Conservation (phyloP, 2,329 filamentous ascomycete species). For the Xylaria sp. region DNA sequence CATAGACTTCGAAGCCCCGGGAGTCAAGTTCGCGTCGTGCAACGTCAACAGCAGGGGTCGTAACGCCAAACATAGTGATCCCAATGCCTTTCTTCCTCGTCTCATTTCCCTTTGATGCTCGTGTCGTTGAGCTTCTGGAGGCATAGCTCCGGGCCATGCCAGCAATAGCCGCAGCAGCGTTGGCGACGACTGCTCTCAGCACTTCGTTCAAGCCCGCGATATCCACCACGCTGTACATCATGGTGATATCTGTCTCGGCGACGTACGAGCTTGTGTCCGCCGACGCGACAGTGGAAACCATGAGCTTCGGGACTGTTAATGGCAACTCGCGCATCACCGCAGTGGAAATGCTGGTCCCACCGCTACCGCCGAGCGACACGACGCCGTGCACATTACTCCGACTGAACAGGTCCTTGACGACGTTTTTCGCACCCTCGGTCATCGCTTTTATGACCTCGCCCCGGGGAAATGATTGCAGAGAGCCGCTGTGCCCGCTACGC, state of each 20-base stretch:
- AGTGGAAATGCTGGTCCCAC: conserved; percentile 70
- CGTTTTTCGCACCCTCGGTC: conserved; percentile 58
- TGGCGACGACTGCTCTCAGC: conserved; percentile 66
- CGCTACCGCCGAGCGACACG: conserved; percentile 70
- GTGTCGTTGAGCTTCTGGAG: conserved; percentile 20
- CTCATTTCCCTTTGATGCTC: conserved; percentile 36
- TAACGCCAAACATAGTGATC: conserved; percentile 81
- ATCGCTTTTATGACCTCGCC: conserved; percentile 67
- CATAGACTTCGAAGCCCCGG: conserved; percentile 65
- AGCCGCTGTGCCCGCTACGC: conserved; percentile 52
- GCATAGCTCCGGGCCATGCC: conserved; percentile 66
- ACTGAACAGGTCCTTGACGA: conserved; percentile 55
- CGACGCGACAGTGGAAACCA: conserved; percentile 76
- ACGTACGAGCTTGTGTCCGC: conserved; percentile 73
- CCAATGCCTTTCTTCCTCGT: conserved; percentile 61
- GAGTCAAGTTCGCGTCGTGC: conserved; percentile 63
- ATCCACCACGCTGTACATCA: conserved; percentile 79
- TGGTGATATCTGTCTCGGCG: conserved; percentile 73
- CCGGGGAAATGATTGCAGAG: conserved; percentile 59
- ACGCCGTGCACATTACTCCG: conserved; percentile 62
- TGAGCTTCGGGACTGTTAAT: conserved; percentile 75
- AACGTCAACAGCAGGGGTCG: conserved; percentile 71
- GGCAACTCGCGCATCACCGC: conserved; percentile 71
- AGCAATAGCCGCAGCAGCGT: conserved; percentile 70
- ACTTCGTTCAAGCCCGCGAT: conserved; percentile 73